Evolutionary conservation across 2,329 filamentous ascomycete species (phyloP), one percentile per base, ranked within the genome.

Genomic region (Tolypocladium inflatum): DNA sequence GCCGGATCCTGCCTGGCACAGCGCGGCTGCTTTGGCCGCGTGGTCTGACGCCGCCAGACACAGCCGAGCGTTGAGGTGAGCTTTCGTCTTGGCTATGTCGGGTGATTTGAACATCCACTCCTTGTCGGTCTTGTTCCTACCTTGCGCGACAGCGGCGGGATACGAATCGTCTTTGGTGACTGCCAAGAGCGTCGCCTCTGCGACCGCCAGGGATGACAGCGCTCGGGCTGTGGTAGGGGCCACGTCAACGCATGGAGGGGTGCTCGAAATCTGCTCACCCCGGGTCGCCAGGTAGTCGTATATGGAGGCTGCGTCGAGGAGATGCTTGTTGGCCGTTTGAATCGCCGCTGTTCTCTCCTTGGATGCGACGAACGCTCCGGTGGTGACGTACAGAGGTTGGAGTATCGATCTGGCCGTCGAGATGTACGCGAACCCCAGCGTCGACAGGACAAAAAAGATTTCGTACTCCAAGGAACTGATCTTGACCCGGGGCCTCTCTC

Each of bases 31-130:
- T 68, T 88, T 86, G 33, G 86, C 83, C 1, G 92, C 91, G 71
- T 97, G 92, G 64, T 97, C 92, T 0, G 89, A 87, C 0, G 92
- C 90, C 0, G 91, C 90, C 13, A 97, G 80, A 69, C 91, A 97
- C 9, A 97, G 78, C 1, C 93, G 81, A 2, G 91, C 91, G 68
- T 95, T 95, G 2, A 99, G 79, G 67, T 95, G 87, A 10, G 91
- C 91, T 53, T 93, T 86, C 21, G 96, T 91, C 68, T 93, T 92
- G 37, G 91, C 89, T 54, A 97, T 90, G 55, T 91, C 85, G 0
- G 93, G 91, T 0, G 91, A 83, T 66, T 89, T 90, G 71, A 94
- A 95, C 91, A 97, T 97, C 93, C 93, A 99, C 64, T 97, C 93
- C 61, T 83, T 91, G 71, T 92, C 91, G 64, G 87, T 85, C 56